Base-by-base conservation (phyloP, 768 basidiomycete species). In the Tulasnella sp. region DNA sequence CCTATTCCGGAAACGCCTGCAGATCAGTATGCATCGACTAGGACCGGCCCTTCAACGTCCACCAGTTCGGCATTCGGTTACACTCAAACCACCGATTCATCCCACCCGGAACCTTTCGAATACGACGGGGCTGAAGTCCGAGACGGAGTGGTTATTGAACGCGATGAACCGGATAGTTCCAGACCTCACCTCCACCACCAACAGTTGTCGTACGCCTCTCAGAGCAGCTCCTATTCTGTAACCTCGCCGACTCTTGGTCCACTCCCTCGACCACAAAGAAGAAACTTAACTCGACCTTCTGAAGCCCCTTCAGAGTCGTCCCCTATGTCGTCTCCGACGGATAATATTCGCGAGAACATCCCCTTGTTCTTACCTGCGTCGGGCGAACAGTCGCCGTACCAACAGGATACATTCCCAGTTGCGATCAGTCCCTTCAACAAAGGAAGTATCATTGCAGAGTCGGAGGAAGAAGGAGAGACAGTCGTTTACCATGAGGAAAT, bases 401-500 rank as follows among this genome's bases (percentile, higher is more conserved):
- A 89, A 80, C 89, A 89, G 79, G 93, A 93, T 75, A 78, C 84
- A 19, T 91, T 91, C 84, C 89, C 91, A 8, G 80, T 81, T 18
- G 46, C 80, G 1, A 89, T 87, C 39, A 94, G 92, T 83, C 92
- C 93, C 19, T 94, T 93, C 82, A 75, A 46, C 8, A 75, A 77
- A 52, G 75, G 76, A 34, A 71, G 58, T 9, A 71, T 74, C 19
- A 62, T 80, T 8, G 80, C 79, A 38, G 78, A 81, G 46, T 73
- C 68, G 52, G 92, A 93, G 24, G 92, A 88, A 8, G 89, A 94
- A 31, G 93, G 92, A 80, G 92, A 94, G 79, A 88, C 91, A 82
- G 90, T 93, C 38, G 83, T 92, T 40, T 92, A 89, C 83, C 88
- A 81, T 44, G 84, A 83, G 73, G 83, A 83, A n/a, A 77, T 74